phyloP scores from a whole-genome alignment of 768 basidiomycete species.

The Boletellus emodensis region DNA sequence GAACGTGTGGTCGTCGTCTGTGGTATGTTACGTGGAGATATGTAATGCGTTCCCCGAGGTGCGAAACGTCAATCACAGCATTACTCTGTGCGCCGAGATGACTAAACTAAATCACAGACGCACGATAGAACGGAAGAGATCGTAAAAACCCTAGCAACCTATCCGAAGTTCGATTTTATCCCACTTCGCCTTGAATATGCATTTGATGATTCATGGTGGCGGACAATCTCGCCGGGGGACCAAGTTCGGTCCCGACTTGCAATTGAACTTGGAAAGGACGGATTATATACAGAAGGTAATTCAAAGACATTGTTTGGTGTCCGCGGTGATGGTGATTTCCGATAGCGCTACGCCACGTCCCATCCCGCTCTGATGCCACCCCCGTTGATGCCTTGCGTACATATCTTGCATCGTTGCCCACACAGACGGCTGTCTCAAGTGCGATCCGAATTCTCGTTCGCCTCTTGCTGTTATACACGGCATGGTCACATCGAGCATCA shows the following conservation, averaged over 20 bases:
- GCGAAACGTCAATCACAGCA: slow-evolving; percentile 23
- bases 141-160: slow-evolving; percentile 41
- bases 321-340: not conserved
- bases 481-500: slow-evolving; percentile 54
- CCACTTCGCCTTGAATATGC: slow-evolving; percentile 69
- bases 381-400: slow-evolving; percentile 36
- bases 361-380: slow-evolving; percentile 5
- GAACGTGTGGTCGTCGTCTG: slow-evolving; percentile 58
- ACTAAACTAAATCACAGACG: slow-evolving; percentile 36
- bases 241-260: slow-evolving; percentile 29
- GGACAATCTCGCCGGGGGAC: slow-evolving; percentile 35
- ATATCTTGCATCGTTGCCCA: slow-evolving; percentile 67
- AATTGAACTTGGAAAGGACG: slow-evolving; percentile 53
- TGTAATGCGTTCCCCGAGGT: slow-evolving; percentile 60
- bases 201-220: slow-evolving; percentile 70
- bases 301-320: not conserved
- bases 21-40: slow-evolving; percentile 68
- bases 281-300: slow-evolving; percentile 35
- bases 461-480: slow-evolving; percentile 67
- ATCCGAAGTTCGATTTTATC: slow-evolving; percentile 53
- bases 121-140: slow-evolving; percentile 54
- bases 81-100: not conserved
- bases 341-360: slow-evolving; percentile 22
- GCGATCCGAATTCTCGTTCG: slow-evolving; percentile 59
- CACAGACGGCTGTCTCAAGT: slow-evolving; percentile 61